phyloP scores from a whole-genome alignment of 139 green algal species.

The Chlorella ohadii region DNA sequence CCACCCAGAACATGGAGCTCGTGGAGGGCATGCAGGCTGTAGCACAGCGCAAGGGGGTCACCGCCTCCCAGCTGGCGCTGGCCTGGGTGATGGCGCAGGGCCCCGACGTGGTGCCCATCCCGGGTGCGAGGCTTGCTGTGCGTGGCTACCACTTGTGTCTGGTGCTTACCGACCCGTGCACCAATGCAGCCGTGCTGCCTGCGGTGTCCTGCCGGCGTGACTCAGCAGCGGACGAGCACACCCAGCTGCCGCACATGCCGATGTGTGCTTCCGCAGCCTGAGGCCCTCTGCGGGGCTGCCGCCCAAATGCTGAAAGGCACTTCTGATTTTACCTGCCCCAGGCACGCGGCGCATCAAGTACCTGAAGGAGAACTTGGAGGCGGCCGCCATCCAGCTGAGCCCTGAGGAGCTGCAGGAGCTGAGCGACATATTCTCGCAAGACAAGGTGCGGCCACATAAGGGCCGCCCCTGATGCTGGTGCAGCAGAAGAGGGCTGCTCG shows the following conservation, averaged over 20 bases:
- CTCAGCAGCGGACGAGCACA: too few relatives aligned
- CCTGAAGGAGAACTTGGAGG: conserved; percentile 17
- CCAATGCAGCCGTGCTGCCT: too few relatives aligned
- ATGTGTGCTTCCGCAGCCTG: too few relatives aligned
- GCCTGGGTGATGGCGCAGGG: conserved; percentile 78
- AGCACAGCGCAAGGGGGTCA: conserved; percentile 68
- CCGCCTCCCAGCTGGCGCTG: conserved; percentile 76
- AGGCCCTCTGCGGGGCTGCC: too few relatives aligned
- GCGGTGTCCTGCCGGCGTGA: too few relatives aligned
- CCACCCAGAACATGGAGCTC: conserved; percentile 74
- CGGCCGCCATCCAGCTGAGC: conserved; percentile 47
- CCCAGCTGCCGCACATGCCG: too few relatives aligned
- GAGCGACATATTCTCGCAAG: conserved; percentile 10
- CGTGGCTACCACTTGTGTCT: not conserved
- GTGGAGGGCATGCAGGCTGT: conserved; percentile 64
- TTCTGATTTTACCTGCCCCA: too few relatives aligned
- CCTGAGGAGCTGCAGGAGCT: conserved; percentile 54
- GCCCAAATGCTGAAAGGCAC: too few relatives aligned
- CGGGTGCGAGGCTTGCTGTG: conserved; percentile 3
- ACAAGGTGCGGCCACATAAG: not conserved
- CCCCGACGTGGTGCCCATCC: conserved; percentile 78
- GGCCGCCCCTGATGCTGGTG: too few relatives aligned
- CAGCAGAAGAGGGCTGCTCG: too few relatives aligned
- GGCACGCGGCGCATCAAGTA: conserved; percentile 56
- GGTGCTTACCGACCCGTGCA: too few relatives aligned